phyloP scores from a whole-genome alignment of 1,284 basidiomycete species.

The Cryptococcus hybrid region DNA sequence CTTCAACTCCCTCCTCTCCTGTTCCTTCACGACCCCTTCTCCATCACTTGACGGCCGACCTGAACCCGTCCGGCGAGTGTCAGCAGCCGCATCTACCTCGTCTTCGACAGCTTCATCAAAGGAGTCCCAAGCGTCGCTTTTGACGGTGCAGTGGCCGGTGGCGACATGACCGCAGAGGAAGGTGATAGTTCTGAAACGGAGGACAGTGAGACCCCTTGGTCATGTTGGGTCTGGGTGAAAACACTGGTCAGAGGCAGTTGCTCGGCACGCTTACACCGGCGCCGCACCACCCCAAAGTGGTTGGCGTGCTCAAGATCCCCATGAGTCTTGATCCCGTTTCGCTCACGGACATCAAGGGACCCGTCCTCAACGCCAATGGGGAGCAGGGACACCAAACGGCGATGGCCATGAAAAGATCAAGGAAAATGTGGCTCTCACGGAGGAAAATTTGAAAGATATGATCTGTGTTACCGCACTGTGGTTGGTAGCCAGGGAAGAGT shows the following conservation, averaged over 20 bases:
- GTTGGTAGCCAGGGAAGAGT: constrained; percentile 87
- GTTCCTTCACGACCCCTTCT: constrained; percentile 11
- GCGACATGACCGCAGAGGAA: constrained; percentile 5
- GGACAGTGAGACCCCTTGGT: constrained; percentile 94
- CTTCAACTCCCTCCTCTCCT: neutral
- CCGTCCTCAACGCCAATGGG: neutral
- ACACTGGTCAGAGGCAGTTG: constrained; percentile 34
- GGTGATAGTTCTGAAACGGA: constrained; percentile 56
- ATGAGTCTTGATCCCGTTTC: constrained; percentile 67
- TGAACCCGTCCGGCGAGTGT: constrained; percentile 22
- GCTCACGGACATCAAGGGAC: neutral
- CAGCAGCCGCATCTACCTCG: constrained; percentile 2
- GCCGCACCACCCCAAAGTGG: constrained; percentile 97
- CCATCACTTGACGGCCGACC: constrained; percentile 23
- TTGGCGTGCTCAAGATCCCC: constrained; percentile 85
- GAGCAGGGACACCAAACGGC: neutral
- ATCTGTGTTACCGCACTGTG: constrained; percentile 85
- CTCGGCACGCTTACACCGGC: constrained; percentile 80
- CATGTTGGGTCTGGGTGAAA: constrained; percentile 59
- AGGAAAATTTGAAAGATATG: constrained; percentile 93
- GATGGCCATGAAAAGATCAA: constrained; percentile 18
- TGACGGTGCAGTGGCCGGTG: neutral
- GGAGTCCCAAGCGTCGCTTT: constrained; percentile 1
- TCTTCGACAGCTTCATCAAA: neutral
- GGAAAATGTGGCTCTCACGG: constrained; percentile 62